A percentile compares a stretch with the other conserved stretches of the same genome.
These are phyloP conservation scores for Conticribra guillardii DNA, from an alignment of 108 stramenopile species.

Conservation along the genomic window DNA sequence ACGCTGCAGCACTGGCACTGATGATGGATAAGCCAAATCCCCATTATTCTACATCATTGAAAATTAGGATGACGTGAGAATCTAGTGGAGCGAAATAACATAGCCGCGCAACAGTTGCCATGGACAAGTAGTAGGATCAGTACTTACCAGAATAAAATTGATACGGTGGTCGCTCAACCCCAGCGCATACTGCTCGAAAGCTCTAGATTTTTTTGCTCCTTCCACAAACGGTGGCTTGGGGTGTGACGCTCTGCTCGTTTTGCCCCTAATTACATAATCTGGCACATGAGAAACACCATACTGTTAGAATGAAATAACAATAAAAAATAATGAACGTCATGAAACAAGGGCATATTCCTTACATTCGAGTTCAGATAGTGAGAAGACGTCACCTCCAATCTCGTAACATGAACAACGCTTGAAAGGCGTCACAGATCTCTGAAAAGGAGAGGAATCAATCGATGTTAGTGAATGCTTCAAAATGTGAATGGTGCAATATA, in stretches of 20 bases:
- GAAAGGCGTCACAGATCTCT: slow-evolving; percentile 68
- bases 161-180: slow-evolving; percentile 67
- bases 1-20: slow-evolving; percentile 59
- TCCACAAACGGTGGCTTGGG: slow-evolving; percentile 74
- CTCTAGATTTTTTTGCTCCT: slow-evolving; percentile 72
- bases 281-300: neutral
- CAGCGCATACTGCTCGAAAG: slow-evolving; percentile 76
- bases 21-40: slow-evolving; percentile 57
- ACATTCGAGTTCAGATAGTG: slow-evolving; percentile 92
- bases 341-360: too few relatives aligned
- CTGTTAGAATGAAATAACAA: too few relatives aligned
- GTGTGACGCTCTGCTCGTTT: slow-evolving; percentile 62
- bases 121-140: neutral
- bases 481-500: too few relatives aligned
- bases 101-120: neutral
- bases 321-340: too few relatives aligned
- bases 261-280: slow-evolving; percentile 84
- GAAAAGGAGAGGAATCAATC: too few relatives aligned
- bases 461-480: too few relatives aligned
- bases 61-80: neutral
- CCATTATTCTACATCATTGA: slow-evolving; percentile 66
- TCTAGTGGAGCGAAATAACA: neutral
- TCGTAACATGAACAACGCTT: slow-evolving; percentile 92
- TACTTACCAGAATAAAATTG: slow-evolving; percentile 73
- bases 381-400: slow-evolving; percentile 93